Conservation (phyloP, 83 land plant genomes). For the Diphasiastrum complanatum region DNA sequence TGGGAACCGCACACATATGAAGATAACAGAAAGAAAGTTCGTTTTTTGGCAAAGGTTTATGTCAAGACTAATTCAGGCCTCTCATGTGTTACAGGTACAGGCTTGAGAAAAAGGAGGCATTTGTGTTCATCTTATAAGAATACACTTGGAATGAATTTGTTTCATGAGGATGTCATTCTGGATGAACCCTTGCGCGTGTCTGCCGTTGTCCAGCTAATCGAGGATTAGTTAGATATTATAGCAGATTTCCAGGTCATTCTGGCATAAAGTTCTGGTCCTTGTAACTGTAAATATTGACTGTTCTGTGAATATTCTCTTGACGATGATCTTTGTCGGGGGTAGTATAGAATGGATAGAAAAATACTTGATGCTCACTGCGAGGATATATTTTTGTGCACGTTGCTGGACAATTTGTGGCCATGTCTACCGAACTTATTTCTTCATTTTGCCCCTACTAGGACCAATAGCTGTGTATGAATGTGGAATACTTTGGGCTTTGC, state of each 20-base stretch:
- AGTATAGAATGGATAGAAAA: too few relatives aligned
- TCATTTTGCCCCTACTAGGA: too few relatives aligned
- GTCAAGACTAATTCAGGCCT: slow-evolving; percentile 26
- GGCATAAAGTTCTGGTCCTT: too few relatives aligned
- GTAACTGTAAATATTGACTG: too few relatives aligned
- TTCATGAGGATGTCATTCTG: slow-evolving; percentile 13
- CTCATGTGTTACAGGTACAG: slow-evolving; percentile 33
- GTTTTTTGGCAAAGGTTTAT: slow-evolving; percentile 28
- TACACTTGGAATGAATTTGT: slow-evolving; percentile 24
- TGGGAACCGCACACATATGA: slow-evolving; percentile 15
- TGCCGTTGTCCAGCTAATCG: slow-evolving; percentile 35
- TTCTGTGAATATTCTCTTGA: too few relatives aligned
- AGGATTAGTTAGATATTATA: slow-evolving; percentile 5
- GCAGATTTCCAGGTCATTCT: not conserved
- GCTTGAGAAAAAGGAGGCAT: slow-evolving; percentile 11
- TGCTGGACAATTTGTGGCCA: too few relatives aligned
- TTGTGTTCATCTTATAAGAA: not conserved
- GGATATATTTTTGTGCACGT: too few relatives aligned
- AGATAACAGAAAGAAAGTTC: slow-evolving; percentile 28
- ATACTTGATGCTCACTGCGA: too few relatives aligned
- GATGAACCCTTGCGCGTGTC: slow-evolving; percentile 37
- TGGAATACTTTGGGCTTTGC: too few relatives aligned
- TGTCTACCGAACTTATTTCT: too few relatives aligned
- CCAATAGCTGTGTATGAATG: too few relatives aligned
- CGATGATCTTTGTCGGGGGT: too few relatives aligned